Evolutionary conservation across 805 yeast genomes (phyloP), one percentile per base, ranked within the genome.

Genomic region (Candida sonorensis): DNA sequence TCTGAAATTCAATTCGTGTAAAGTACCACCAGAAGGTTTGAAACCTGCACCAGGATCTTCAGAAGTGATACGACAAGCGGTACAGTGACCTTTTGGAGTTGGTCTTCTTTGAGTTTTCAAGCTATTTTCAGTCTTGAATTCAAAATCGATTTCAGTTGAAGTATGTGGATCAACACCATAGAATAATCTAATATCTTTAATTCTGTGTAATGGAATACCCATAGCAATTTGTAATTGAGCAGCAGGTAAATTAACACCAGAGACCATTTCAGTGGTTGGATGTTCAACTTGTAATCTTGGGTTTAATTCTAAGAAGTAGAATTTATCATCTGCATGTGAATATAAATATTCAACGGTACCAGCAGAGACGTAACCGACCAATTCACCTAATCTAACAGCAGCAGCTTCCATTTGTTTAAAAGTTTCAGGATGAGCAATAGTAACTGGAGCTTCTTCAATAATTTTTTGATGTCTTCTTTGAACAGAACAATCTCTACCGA

Each of bases 31-130:
- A 25, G 95, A 84, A 33, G 99, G 99, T 63, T 92, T 92, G 75
- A 92, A 92, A 30, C 98, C 99, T 66, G 90, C 97, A 55, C 95
- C 94, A 30, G 99, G 99, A 64, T 92, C 99, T 64, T 92, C 99
- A 10, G 96, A 85, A 22, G 98, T 92, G 60, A 92, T 92, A 69
- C 99, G 87, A 67, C 97, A 90, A 32, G 98, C 98, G 29, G 97
- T 92, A 62, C 95, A 84, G 62, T 92, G 99, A 39, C 99, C 99
- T 68, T 86, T 87, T 50, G 99, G 98, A 46, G 70, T 73, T 23
- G 99, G 99, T 49, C 76, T 77, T 61, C 97, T 78, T 67, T 92
- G 99, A 35, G 81, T 72, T 46, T 76, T 71, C 44, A 76, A 66
- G 17, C 94, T 70, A 36, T 71, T 76, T 47, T 81, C 82, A 27